phyloP scores from a whole-genome alignment of 257 asterid species.

The Jasminum sambac region DNA sequence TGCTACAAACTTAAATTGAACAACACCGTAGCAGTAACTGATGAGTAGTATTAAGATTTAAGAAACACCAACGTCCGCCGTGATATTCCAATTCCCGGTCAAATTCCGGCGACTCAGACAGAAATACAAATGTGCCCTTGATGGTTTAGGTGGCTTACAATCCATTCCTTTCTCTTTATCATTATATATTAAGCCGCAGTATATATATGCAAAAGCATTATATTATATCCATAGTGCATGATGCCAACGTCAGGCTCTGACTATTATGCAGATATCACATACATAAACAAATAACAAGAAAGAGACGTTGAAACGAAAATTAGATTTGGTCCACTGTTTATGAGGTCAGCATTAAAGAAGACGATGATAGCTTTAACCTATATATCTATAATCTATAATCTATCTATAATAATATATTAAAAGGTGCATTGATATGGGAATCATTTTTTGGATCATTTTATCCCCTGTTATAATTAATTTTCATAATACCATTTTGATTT shows the following conservation, averaged over 20 bases:
- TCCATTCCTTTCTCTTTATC: conserved; percentile 29
- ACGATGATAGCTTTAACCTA: too few relatives aligned
- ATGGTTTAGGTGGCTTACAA: conserved; percentile 23
- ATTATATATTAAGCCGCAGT: not conserved
- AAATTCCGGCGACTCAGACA: conserved; percentile 25
- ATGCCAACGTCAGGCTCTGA: conserved; percentile 8
- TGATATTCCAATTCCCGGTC: conserved; percentile 30
- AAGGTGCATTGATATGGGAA: too few relatives aligned
- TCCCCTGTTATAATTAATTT: too few relatives aligned
- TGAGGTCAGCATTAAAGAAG: conserved; percentile 19
- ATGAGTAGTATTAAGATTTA: not conserved
- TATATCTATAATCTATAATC: too few relatives aligned
- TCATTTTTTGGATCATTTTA: too few relatives aligned
- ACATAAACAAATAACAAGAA: not conserved
- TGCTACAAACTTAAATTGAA: not conserved
- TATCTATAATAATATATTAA: too few relatives aligned
- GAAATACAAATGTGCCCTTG: conserved; percentile 21
- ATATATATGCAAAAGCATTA: not conserved
- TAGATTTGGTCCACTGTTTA: not conserved
- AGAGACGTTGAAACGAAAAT: not conserved
- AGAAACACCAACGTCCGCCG: conserved; percentile 18
- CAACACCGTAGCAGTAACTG: not conserved
- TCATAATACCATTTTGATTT: too few relatives aligned
- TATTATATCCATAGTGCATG: not conserved
- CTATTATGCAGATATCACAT: not conserved